Evolutionary conservation across 306 rosid species (phyloP), one percentile per base, ranked within the genome.

Genomic region (Malus sylvestris): DNA sequence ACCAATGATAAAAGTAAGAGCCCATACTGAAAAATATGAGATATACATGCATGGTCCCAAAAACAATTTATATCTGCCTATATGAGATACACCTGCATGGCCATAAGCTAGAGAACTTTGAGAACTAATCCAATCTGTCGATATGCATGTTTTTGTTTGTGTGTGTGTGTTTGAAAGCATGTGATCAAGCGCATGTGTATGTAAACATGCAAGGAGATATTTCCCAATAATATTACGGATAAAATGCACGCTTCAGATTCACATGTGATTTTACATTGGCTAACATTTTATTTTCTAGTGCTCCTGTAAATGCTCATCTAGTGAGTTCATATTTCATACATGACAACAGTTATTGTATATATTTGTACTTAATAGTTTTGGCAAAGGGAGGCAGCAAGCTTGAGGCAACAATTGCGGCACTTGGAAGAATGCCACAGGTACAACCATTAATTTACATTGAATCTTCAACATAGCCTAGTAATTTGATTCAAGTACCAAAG

Each of bases 351-450:
- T 25, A 13, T 18, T 51, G 42, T 25, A 58, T 68, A 74, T 82
- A 38, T 38, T 38, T 38, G 62, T 76, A 55, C 79, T 70, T 86
- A 35, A 69, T 82, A 91, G 97, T 86, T 89, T 85, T 88, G 97
- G 97, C 89, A 89, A 87, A 89, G 86, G 79, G 94, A 91, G 78
- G 90, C 87, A 72, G 83, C 87, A 72, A 86, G 78, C 75, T 81
- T 91, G 87, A 88, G 91, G 84, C 90, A 89, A 81, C 91, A 89
- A 73, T 87, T 91, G 42, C 92, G 79, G 71, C 78, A 87, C 81
- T 78, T 89, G 81, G 91, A 91, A 80, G 94, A 89, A 86, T 85
- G 82, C 83, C 89, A 91, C 86, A 91, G 97, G 97, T 91, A 85
- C 74, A 55, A 40, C 4, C 19, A 22, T 75, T 42, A 53, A 33